Conservation (phyloP, 1,139 yeast genomes). For the Pneumocystis carinii region DNA sequence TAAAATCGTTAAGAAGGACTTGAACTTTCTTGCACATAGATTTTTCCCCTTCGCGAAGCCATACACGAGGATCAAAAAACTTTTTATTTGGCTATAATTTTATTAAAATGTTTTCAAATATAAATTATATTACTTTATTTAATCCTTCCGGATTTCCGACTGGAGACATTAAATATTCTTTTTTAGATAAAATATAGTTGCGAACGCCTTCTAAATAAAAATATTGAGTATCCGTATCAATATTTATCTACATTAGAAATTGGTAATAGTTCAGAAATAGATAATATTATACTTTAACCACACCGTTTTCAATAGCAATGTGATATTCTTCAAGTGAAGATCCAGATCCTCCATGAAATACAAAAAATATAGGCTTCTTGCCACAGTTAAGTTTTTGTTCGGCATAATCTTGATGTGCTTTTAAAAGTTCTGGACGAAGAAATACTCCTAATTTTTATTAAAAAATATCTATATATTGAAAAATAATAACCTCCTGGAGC, state of each 20-base stretch:
- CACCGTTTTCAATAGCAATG: conserved; percentile 84
- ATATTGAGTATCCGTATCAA: conserved; percentile 98
- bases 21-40: conserved; percentile 80
- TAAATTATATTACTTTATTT: conserved; percentile 70
- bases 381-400: conserved; percentile 42
- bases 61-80: conserved; percentile 99
- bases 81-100: conserved; percentile 39
- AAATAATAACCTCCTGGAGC: conserved; percentile 54
- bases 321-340: conserved; percentile 83
- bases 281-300: conserved; percentile 96
- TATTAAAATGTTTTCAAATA: not conserved
- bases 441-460: conserved; percentile 43
- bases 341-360: conserved; percentile 99
- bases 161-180: conserved; percentile 75
- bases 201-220: conserved; percentile 93
- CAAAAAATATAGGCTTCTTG: conserved; percentile 78
- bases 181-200: conserved; percentile 88
- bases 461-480: not conserved
- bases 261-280: conserved; percentile 98
- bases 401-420: conserved; percentile 81
- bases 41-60: conserved; percentile 99
- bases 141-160: conserved; percentile 99
- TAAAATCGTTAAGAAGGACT: conserved; percentile 77
- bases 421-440: conserved; percentile 83
- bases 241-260: conserved; percentile 58